phyloP scores from a whole-genome alignment of 495 filamentous ascomycete species.

The Bryoglossum gracile region DNA sequence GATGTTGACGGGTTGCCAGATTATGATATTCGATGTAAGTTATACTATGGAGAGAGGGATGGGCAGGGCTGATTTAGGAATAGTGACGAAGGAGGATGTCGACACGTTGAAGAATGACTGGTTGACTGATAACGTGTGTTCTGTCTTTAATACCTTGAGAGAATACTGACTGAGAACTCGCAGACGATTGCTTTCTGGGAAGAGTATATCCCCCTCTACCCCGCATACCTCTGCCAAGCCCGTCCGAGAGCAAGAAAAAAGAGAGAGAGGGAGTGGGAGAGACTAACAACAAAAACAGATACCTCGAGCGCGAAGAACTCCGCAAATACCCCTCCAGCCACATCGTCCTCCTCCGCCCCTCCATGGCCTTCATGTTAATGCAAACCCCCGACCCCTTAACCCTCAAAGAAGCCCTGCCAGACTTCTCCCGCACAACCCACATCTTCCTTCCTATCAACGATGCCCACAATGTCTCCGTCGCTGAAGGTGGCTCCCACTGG shows the following conservation, averaged over 20 bases:
- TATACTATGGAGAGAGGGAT: background rate
- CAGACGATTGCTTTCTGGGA: slow-evolving; percentile 95
- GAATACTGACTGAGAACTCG: too few species aligned
- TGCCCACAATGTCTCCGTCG: slow-evolving; percentile 60
- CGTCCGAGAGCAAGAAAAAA: too few species aligned
- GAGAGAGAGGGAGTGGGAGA: too few species aligned
- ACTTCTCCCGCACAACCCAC: slow-evolving; percentile 78
- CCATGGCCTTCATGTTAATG: slow-evolving; percentile 90
- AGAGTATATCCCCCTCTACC: slow-evolving; percentile 52
- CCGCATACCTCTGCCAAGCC: background rate
- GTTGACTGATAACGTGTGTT: slow-evolving; percentile 92
- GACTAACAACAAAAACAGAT: slow-evolving; percentile 47
- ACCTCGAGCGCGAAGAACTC: slow-evolving; percentile 83
- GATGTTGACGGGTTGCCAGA: slow-evolving; percentile 14
- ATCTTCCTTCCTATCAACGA: slow-evolving; percentile 98
- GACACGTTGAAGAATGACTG: slow-evolving; percentile 85
- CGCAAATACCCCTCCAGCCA: slow-evolving; percentile 65
- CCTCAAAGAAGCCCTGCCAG: slow-evolving; percentile 66
- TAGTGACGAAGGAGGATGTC: slow-evolving; percentile 79
- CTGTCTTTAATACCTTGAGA: too few species aligned
- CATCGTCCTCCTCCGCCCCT: slow-evolving; percentile 86
- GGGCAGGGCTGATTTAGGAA: slow-evolving; percentile 6
- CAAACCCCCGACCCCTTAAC: slow-evolving; percentile 68
- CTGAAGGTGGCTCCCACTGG: slow-evolving; percentile 93
- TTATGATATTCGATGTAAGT: slow-evolving; percentile 28